These are phyloP conservation scores for Funneliformis mosseae DNA, from an alignment of 192 early-diverging fungal species.

Conservation along the genomic window DNA sequence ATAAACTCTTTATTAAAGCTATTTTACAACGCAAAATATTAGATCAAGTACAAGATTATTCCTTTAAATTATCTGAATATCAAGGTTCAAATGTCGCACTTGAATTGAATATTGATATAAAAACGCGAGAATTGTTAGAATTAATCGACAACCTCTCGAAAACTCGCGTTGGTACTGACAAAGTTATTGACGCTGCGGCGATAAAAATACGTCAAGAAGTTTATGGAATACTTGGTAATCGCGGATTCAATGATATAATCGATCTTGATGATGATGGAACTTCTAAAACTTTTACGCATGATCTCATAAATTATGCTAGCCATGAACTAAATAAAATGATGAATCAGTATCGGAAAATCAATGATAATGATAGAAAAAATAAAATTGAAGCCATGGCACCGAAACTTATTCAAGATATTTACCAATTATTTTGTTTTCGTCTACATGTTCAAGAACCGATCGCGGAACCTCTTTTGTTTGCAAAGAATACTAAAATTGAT, in stretches of 20 bases:
- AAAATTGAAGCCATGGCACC: not conserved
- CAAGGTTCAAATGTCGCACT: no score
- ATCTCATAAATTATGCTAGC: not conserved
- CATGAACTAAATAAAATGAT: not conserved
- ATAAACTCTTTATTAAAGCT: no score
- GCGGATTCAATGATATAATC: not conserved
- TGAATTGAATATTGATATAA: not conserved
- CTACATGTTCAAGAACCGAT: slow-evolving; percentile 1
- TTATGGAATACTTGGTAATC: slow-evolving; percentile 15
- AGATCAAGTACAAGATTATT: not conserved
- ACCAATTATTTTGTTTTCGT: not conserved
- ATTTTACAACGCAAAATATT: not conserved
- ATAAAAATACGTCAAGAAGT: slow-evolving; percentile 15
- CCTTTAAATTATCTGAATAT: not conserved
- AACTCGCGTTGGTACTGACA: not conserved
- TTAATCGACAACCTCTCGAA: not conserved
- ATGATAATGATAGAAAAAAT: not conserved
- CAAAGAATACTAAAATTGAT: not conserved
- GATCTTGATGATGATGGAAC: not conserved
- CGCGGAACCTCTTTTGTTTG: not conserved
- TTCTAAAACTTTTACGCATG: not conserved
- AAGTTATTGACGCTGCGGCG: not conserved
- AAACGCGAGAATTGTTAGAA: not conserved
- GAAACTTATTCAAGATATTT: not conserved
- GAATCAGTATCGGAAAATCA: not conserved